Evolutionary conservation across 345 rosid genomes (phyloP).

Genomic region (Lumnitzera racemosa): DNA sequence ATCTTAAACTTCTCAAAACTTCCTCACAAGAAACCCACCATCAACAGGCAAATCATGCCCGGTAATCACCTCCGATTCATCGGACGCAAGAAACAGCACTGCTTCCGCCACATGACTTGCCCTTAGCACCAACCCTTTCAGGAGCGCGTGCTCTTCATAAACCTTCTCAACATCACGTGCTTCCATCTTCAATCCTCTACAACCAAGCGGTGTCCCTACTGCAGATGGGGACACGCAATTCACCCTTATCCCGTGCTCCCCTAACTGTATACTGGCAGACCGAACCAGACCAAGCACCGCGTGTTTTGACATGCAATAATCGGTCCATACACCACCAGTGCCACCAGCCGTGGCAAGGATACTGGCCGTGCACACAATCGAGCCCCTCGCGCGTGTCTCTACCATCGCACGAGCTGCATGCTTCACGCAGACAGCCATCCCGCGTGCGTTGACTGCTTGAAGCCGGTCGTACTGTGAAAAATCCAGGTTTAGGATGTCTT

Average conservation of each 20-base stretch:
- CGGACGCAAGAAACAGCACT: constrained; percentile 1
- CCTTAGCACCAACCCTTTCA: constrained; percentile 4
- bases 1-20: too few relatives aligned
- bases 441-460: constrained; percentile 17
- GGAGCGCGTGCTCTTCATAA: neutral
- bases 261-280: constrained; percentile 25
- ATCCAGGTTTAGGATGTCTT: constrained; percentile 16
- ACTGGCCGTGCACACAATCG: constrained; percentile 29
- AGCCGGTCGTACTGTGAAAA: constrained; percentile 6
- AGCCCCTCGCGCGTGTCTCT: constrained; percentile 11
- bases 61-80: constrained; percentile 4
- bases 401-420: constrained; percentile 28
- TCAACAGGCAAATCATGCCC: constrained; percentile 3
- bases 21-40: neutral
- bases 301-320: constrained; percentile 23
- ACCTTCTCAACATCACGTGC: constrained; percentile 6
- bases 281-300: constrained; percentile 22
- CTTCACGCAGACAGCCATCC: constrained; percentile 19
- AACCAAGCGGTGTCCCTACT: constrained; percentile 14
- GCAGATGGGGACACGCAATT: constrained; percentile 21
- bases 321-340: constrained; percentile 1
- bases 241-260: constrained; percentile 17
- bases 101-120: constrained; percentile 4
- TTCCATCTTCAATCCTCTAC: neutral
- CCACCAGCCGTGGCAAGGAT: constrained; percentile 1